Evolutionary conservation across 768 basidiomycete genomes (phyloP).

Genomic region (Lentinula sp.): DNA sequence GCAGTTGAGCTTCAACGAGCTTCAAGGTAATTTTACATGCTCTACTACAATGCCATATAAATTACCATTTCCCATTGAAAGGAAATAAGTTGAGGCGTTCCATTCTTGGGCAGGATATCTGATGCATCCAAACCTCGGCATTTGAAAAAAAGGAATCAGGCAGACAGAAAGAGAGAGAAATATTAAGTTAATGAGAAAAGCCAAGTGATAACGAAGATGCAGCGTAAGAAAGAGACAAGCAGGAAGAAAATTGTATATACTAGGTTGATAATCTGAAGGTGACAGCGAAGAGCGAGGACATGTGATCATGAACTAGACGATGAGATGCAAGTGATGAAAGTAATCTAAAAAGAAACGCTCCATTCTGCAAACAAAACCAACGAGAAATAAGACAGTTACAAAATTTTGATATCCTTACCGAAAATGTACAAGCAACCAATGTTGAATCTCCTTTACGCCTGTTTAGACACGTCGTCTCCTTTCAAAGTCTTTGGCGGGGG

Average conservation of each 20-base stretch:
- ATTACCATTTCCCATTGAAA: no score
- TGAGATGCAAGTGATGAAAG: not conserved
- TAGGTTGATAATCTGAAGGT: not conserved
- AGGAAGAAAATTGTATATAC: not conserved
- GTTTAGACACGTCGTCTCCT: not conserved
- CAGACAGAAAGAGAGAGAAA: not conserved
- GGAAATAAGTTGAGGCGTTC: no score
- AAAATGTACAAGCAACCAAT: not conserved
- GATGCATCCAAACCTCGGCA: no score
- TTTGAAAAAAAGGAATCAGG: no score
- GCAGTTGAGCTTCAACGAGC: not conserved
- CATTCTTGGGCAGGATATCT: no score
- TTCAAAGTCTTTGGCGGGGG: conserved; percentile 1
- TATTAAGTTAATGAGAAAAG: not conserved
- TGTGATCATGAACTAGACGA: not conserved
- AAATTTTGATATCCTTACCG: not conserved
- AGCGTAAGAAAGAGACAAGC: not conserved
- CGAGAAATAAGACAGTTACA: not conserved
- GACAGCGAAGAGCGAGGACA: not conserved
- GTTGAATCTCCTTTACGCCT: not conserved
- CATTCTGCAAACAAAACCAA: not conserved
- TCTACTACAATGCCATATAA: no score
- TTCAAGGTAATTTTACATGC: not conserved
- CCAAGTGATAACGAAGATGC: not conserved
- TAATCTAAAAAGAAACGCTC: not conserved